Evolutionary conservation across 148 eudicot genomes (phyloP), one percentile per base, ranked within the genome.

Genomic region (Rheum nobile): DNA sequence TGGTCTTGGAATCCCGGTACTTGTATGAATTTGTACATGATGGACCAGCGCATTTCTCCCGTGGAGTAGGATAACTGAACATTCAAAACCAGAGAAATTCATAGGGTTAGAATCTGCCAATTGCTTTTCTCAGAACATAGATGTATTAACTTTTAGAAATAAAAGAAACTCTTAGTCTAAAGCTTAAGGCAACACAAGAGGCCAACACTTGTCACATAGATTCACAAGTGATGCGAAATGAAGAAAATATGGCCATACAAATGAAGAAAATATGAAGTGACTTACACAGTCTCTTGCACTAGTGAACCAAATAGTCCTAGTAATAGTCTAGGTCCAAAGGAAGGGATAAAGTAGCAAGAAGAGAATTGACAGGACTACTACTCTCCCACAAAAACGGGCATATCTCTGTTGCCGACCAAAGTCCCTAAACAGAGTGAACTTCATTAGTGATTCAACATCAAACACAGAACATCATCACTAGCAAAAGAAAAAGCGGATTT

Each of bases 341-440:
- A 96, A 90, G 4, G 99, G 99, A 79, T 92, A 96, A 29, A 96
- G 89, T 39, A 96, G 78, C 75, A 88, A 75, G 67, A 80, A 80
- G 55, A 96, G 88, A 67, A 90, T 70, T 44, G 99, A 92, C 41
- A 96, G 88, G 69, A 96, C 94, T 34, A 75, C 94, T 28, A 92
- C 75, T 83, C 99, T 90, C 71, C 96, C 96, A 80, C 88, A 90
- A 81, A 95, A 95, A 52, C 99, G 96, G 35, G 88, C 88, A 82
- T 84, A 83, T 74, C 96, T 86, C 80, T 91, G 99, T 84, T 92
- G 99, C 92, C 88, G 80, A 76, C 99, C 99, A 68, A 87, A 89
- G 82, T 91, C 99, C 91, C 99, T 95, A 76, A 77, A 74, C 65
- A 61, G 28, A 32, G 35, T 32, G 77, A 79, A 37, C 54, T 93